Base-by-base conservation (phyloP, 768 basidiomycete genomes). In the Suillus brevipes region DNA sequence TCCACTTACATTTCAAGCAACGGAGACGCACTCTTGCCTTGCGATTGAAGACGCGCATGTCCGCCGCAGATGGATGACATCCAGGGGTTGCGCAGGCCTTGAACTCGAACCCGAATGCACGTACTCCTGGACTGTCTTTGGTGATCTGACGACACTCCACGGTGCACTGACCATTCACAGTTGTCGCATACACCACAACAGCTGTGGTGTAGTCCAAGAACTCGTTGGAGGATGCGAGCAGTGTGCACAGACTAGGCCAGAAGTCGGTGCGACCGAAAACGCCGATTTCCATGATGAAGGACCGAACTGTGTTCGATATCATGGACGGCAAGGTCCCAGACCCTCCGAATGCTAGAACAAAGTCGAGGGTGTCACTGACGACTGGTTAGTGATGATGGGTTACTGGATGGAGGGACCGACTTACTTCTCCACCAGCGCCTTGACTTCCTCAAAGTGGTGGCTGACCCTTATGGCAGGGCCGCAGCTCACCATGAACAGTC, bases 321-420 rank as follows among this genome's bases (percentile, higher is more conserved):
- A 55, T 52, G 6, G n/a, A 38, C 2, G 62, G 38, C 9, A 63
- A 28, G 23, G 62, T 63, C 4, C 52, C 53, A 9, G 53, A 38
- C 6, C 62, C 62, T 37, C 52, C 53, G 14, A 63, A 63, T 14
- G 49, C 53, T 0, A 63, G 0, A 3, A 63, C 62, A 6, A 63
- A 23, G 34, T 63, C 53, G 20, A 63, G 38, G 12, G 1, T 1
- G 43, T 45, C 38, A 3, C 62, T 63, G 42, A 14, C 2, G 6
- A 16, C 6, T 14, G 16, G 42, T 43, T 4, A 43, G 42, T 1
- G 37, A 20, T 6, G 16, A 13, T 2, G 4, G 3, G 1, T 0
- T 14, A 13, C n/a, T n/a, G n/a, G 1, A 14, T 43, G 7, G 16
- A 43, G 18, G 4, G 6, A 43, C 5, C 1, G 1, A 43, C 42